phyloP scores from a whole-genome alignment of 2,329 filamentous ascomycete species.

The Phyllosticta ampelicida region DNA sequence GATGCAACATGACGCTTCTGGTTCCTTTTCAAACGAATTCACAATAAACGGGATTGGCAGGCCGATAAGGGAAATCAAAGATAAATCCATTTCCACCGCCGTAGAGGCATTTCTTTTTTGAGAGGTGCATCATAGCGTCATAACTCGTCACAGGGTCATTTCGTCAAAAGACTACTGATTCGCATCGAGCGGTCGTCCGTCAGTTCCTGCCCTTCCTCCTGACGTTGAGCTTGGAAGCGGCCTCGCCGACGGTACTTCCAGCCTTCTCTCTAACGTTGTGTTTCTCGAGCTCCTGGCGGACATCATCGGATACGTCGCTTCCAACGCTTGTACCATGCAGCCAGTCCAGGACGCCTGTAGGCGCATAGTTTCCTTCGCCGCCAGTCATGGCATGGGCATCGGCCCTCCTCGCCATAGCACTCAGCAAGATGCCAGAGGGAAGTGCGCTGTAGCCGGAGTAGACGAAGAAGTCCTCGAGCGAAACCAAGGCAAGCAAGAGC shows the following conservation, averaged over 20 bases:
- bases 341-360: constrained; percentile 46
- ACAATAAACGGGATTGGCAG: constrained; percentile 9
- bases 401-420: constrained; percentile 45
- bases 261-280: constrained; percentile 38
- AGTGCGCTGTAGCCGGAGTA: constrained; percentile 57
- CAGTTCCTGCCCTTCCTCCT: constrained; percentile 19
- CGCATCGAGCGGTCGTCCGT: constrained; percentile 11
- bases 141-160: neutral
- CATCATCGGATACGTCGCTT: constrained; percentile 47
- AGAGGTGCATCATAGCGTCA: neutral
- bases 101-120: neutral
- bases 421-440: constrained; percentile 43
- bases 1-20: constrained; percentile 11
- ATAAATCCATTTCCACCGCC: neutral
- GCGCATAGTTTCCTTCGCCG: constrained; percentile 50
- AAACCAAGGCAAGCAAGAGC: constrained; percentile 51
- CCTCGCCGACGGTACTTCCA: constrained; percentile 21
- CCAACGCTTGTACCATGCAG: constrained; percentile 32
- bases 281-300: constrained; percentile 46
- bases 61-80: constrained; percentile 8
- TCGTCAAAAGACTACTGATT: constrained; percentile 5
- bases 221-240: constrained; percentile 19
- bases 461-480: constrained; percentile 55
- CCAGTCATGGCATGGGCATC: constrained; percentile 49
- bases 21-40: constrained; percentile 10